Conservation (phyloP, 352 stramenopile genomes). For the Globisporangium nagaii region DNA sequence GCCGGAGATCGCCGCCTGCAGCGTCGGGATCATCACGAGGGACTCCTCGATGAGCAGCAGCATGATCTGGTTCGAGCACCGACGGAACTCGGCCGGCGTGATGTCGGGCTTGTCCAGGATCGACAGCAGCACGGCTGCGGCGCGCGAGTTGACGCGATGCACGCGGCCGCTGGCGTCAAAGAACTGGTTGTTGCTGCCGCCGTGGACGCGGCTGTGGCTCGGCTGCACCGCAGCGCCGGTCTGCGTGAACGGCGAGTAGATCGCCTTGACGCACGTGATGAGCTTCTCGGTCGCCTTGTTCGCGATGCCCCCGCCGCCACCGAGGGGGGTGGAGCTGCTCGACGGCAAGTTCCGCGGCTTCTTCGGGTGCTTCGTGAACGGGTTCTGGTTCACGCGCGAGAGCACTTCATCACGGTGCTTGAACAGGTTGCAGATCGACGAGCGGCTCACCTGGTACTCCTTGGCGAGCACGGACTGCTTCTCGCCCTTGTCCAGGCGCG, state of each 20-base stretch:
- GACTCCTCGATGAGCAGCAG: slow-evolving; percentile 28
- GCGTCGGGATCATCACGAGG: slow-evolving; percentile 20
- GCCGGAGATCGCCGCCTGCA: background rate
- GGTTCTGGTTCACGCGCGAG: slow-evolving; percentile 32
- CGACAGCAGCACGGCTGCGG: slow-evolving; percentile 12
- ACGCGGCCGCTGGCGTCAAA: slow-evolving; percentile 2
- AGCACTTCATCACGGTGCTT: slow-evolving; percentile 38
- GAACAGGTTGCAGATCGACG: slow-evolving; percentile 55
- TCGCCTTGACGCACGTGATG: slow-evolving; percentile 12
- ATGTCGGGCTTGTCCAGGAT: slow-evolving; percentile 14
- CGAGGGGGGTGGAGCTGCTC: no score
- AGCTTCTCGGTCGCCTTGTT: slow-evolving; percentile 11
- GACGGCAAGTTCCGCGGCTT: slow-evolving; percentile 1
- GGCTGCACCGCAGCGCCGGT: background rate
- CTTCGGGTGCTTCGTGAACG: slow-evolving; percentile 40
- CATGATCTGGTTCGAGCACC: slow-evolving; percentile 26
- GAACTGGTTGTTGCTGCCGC: background rate
- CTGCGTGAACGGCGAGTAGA: slow-evolving; percentile 12
- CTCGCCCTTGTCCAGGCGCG: slow-evolving; percentile 32
- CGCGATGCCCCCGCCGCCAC: background rate
- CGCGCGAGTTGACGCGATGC: slow-evolving; percentile 11
- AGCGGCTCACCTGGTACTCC: slow-evolving; percentile 50
- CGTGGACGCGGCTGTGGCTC: background rate
- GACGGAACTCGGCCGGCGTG: slow-evolving; percentile 16
- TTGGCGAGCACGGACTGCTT: slow-evolving; percentile 47